phyloP scores from a whole-genome alignment of 345 rosid genomes.

The Pistacia integerrima region DNA sequence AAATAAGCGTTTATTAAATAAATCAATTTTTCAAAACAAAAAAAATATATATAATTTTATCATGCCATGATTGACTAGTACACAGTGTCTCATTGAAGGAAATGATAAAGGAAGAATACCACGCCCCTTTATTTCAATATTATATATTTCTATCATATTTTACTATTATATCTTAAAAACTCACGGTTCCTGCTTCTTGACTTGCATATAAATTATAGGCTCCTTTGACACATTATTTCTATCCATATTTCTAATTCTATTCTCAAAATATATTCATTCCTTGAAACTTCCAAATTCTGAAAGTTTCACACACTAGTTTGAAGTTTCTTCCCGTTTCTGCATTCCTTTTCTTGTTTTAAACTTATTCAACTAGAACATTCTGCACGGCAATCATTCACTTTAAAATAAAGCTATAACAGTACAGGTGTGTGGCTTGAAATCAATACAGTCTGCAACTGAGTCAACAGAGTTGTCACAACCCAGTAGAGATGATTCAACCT shows the following conservation, averaged over 20 bases:
- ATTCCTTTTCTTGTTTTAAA: neutral
- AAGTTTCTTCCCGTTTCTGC: no score
- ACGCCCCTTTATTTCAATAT: no score
- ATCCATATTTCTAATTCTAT: no score
- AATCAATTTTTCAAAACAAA: no score
- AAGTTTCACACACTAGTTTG: neutral
- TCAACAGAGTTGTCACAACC: no score
- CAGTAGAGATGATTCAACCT: no score
- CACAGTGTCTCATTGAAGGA: neutral
- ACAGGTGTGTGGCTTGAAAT: neutral
- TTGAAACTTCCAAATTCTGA: neutral
- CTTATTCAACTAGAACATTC: conserved; percentile 1
- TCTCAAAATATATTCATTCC: neutral
- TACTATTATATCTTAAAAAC: no score
- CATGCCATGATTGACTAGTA: neutral
- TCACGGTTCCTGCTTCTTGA: neutral
- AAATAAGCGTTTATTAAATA: no score
- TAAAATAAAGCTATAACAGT: neutral
- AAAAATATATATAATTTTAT: neutral
- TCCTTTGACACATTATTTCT: no score
- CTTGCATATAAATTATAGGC: neutral
- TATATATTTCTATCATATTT: no score
- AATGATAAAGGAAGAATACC: neutral
- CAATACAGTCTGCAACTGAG: neutral
- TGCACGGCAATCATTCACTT: neutral